phyloP scores from a whole-genome alignment of 164 flowering plant species.

The Tetrastigma voinierianum region DNA sequence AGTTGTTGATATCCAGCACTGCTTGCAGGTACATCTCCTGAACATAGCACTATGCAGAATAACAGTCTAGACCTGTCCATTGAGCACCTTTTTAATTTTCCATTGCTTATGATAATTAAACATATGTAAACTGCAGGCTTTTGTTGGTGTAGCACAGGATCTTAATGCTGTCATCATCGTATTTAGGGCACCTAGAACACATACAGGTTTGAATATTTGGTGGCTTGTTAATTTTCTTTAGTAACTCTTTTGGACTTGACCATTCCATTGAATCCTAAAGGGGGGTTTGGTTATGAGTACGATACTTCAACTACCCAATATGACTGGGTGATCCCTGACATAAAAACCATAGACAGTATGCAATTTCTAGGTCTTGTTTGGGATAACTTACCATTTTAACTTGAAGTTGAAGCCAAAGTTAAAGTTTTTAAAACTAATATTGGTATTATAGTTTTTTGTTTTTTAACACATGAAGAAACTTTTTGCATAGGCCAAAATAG shows the following conservation, averaged over 20 bases:
- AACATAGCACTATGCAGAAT: background rate
- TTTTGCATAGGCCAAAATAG: no score
- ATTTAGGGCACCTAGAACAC: constrained; percentile 90
- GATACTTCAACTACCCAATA: no score
- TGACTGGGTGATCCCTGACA: no score
- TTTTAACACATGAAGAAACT: no score
- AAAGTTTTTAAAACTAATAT: no score
- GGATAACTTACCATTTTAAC: no score
- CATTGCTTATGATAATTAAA: constrained; percentile 1
- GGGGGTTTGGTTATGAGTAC: background rate
- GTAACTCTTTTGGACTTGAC: background rate
- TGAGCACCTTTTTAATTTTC: background rate
- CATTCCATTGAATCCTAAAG: background rate
- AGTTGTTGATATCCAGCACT: constrained; percentile 85
- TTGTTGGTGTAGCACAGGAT: constrained; percentile 88
- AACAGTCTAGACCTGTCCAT: background rate
- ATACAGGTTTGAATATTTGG: constrained; percentile 49
- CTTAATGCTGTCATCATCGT: constrained; percentile 85
- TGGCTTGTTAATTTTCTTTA: constrained; percentile 3
- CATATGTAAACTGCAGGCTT: constrained; percentile 50
- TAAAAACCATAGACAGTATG: no score
- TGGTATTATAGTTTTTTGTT: no score
- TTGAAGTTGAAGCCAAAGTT: no score
- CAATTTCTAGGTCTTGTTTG: no score
- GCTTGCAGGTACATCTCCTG: constrained; percentile 73